Base-by-base conservation (phyloP, 495 filamentous ascomycete genomes). In the Trypethelium eluteriae region DNA sequence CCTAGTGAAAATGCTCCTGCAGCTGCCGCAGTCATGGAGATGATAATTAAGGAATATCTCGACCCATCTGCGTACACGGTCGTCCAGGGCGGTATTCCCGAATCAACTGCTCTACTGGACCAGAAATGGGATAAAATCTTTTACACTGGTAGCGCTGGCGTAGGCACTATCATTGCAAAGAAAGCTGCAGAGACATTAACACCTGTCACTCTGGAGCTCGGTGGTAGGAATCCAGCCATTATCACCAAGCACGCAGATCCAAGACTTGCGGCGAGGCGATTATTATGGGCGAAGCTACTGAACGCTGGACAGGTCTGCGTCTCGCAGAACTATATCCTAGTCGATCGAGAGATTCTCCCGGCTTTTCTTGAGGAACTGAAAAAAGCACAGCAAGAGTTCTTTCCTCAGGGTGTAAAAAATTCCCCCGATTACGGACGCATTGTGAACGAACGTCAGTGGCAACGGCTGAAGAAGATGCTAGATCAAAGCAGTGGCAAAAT, bases 61-160 rank as follows among this genome's bases (percentile, higher is more conserved):
- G 94, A 97, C 76, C 85, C 84, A 36, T 82, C 82, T n/a, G 86
- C 86, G 68, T 96, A 91, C 74, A 79, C 81, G 18, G 81, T 93
- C 62, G 82, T 96, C 65, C 93, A 96, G 75, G 94, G 94, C 64
- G 85, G 80, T 7, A 73, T 96, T 39, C 80, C 87, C 35, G 91
- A 96, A 81, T 90, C 89, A 2, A 90, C 89, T 18, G 87, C 87
- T 5, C 78, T 98, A 41, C 81, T 98, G 12, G 84, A 92, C 62
- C 84, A 92, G 77, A 92, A 92, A 72, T 98, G 92, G 91, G 93
- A 95, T 77, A 96, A 96, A 82, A 93, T 98, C 70, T 93, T 95
- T 80, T 98, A 96, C 80, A 98, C 94, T 16, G 94, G 94, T 57
- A 84, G 83, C 69, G 79, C 81, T 11, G 79, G 73, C 44, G 93